phyloP scores from a whole-genome alignment of 441 rosid genomes.

The Adansonia rubrostipa region DNA sequence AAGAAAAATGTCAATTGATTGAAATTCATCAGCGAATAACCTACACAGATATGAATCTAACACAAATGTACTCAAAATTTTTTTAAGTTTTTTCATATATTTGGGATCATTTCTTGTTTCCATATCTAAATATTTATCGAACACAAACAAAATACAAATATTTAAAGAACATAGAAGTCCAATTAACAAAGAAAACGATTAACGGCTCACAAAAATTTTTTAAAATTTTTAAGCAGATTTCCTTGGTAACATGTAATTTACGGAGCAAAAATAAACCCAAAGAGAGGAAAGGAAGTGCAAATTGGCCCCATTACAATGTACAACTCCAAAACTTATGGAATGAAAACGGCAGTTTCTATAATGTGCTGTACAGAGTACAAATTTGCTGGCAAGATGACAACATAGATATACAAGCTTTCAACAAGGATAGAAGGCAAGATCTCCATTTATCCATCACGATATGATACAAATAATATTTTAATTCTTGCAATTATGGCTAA shows the following conservation, averaged over 20 bases:
- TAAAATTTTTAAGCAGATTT: not conserved
- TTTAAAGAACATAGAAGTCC: too few relatives aligned
- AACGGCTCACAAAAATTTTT: not conserved
- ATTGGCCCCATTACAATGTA: slow-evolving; percentile 10
- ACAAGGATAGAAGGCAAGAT: not conserved
- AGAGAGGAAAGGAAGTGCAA: not conserved
- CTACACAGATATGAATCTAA: too few relatives aligned
- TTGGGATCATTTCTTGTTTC: too few relatives aligned
- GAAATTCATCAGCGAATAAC: not conserved
- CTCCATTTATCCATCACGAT: not conserved
- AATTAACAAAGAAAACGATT: too few relatives aligned
- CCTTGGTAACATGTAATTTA: not conserved
- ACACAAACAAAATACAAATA: too few relatives aligned
- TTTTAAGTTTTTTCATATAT: too few relatives aligned
- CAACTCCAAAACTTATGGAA: slow-evolving; percentile 22
- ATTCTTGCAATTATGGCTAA: not conserved
- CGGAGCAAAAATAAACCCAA: not conserved
- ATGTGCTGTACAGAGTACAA: slow-evolving; percentile 10
- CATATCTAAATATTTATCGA: too few relatives aligned
- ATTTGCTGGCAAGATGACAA: slow-evolving; percentile 25
- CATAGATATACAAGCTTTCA: not conserved
- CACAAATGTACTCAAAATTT: too few relatives aligned
- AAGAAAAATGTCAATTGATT: not conserved
- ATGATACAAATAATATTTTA: not conserved
- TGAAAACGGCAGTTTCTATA: slow-evolving; percentile 1